A percentile compares a stretch with the other conserved stretches of the same genome.
These are phyloP conservation scores for Hypomontagnella monticulosa DNA, from an alignment of 495 filamentous ascomycete species.

Conservation along the genomic window DNA sequence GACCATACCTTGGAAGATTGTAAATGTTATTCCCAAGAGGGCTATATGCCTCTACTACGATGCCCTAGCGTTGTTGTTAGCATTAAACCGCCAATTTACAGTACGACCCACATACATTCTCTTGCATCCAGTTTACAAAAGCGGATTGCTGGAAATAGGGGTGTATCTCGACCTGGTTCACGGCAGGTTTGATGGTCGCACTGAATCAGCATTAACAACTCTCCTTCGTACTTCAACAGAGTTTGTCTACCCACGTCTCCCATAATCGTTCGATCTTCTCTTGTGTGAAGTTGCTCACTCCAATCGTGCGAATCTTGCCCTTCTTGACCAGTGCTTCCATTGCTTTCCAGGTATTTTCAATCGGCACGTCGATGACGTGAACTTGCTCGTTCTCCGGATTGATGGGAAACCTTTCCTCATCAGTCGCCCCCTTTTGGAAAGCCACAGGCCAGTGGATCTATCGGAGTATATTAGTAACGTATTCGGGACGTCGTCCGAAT, in stretches of 20 bases:
- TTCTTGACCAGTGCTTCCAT: conserved; percentile 62
- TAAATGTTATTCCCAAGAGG: conserved; percentile 69
- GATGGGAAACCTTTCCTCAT: conserved; percentile 41
- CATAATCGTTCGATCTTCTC: conserved; percentile 57
- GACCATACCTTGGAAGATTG: conserved; percentile 41
- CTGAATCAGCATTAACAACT: conserved; percentile 3
- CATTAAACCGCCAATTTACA: neutral
- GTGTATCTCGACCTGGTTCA: conserved; percentile 71
- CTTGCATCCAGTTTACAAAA: conserved; percentile 57
- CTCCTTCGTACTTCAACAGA: neutral
- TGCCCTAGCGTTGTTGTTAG: conserved; percentile 39
- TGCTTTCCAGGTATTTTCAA: conserved; percentile 50
- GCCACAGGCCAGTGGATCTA: conserved; percentile 71
- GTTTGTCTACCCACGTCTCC: conserved; percentile 10
- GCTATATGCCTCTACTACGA: conserved; percentile 68
- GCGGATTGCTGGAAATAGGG: conserved; percentile 66
- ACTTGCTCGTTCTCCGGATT: conserved; percentile 41
- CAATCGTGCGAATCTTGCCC: conserved; percentile 60
- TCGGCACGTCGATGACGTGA: conserved; percentile 39
- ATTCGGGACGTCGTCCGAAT: neutral
- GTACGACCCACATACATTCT: conserved; percentile 44
- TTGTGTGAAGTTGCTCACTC: conserved; percentile 66
- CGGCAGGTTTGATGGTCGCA: conserved; percentile 57
- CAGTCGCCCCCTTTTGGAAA: conserved; percentile 37
- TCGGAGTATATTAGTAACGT: neutral